Evolutionary conservation across 1,139 yeast species (phyloP).

Genomic region (Taphrina confusa): DNA sequence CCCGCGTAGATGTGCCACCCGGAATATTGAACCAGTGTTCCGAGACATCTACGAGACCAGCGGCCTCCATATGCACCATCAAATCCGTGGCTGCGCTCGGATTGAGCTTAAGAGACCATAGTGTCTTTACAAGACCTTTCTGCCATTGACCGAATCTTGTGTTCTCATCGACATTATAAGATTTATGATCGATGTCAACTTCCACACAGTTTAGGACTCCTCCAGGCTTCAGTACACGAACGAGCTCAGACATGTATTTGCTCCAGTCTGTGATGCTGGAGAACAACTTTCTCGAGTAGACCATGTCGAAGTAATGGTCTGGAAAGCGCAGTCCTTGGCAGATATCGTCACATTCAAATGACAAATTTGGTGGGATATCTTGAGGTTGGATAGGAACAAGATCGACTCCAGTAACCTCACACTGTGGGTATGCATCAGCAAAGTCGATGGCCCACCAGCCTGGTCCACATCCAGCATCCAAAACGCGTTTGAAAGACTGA

Average conservation of each 20-base stretch:
- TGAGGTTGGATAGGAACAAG: slow-evolving; percentile 12
- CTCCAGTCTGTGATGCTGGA: background rate
- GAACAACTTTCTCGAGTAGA: background rate
- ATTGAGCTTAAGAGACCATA: background rate
- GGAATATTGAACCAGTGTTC: slow-evolving; percentile 6
- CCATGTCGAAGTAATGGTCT: slow-evolving; percentile 15
- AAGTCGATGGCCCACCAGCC: slow-evolving; percentile 17
- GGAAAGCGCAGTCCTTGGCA: slow-evolving; percentile 8
- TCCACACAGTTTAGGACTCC: slow-evolving; percentile 18
- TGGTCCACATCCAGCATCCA: slow-evolving; percentile 22
- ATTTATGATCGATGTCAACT: background rate
- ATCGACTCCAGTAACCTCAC: slow-evolving; percentile 5
- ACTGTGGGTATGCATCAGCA: slow-evolving; percentile 12
- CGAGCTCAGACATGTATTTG: background rate
- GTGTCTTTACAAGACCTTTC: background rate
- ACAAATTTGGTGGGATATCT: slow-evolving; percentile 8
- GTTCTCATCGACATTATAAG: background rate
- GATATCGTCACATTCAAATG: slow-evolving; percentile 19
- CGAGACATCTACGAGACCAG: background rate
- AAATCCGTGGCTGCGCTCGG: background rate
- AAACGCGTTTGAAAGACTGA: slow-evolving; percentile 1
- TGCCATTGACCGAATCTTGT: background rate
- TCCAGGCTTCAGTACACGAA: slow-evolving; percentile 16
- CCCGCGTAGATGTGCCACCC: background rate
- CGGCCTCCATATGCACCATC: background rate